Base-by-base conservation (phyloP, 805 yeast genomes). In the Metschnikowia kunwiensis region DNA sequence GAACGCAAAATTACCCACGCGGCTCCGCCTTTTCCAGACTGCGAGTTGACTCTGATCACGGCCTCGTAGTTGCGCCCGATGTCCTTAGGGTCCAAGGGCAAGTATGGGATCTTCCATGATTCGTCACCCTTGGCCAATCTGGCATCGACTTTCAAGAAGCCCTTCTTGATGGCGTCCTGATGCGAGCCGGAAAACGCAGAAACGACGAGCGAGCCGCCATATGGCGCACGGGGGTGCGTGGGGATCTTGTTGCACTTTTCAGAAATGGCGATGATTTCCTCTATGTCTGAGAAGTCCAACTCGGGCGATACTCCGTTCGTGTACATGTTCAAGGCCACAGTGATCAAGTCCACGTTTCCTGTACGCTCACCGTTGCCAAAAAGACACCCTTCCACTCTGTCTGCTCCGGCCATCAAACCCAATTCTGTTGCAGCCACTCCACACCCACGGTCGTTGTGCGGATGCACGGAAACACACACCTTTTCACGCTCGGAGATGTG, bases 1-100 rank as follows among this genome's bases (percentile, higher is more conserved):
- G 83, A 68, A 63, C 85, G 72, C 54, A 80, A 73, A 44, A 82
- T 72, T 38, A 82, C 78, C 91, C 91, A 82, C 15, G 89, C 86
- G 30, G 89, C 86, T 61, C 91, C 91, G 56, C 91, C 91, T 61
- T 82, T 82, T 60, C 91, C 91, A n/a, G 86, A 79, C 65, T 82
- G 91, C 15, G 91, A 82, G 65, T 82, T 82, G 53, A 82, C 89
- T 69, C 91, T 73, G 55, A 82, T 82, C 40, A 82, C 85, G 36
- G 88, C 89, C 65, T 82, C 91, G 59, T 82, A 82, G 50, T 74
- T 81, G 68, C 87, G 73, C 38, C 91, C 91, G 49, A 82, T 78
- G 59, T 82, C 91, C 61, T 79, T 72, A 51, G 91, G 91, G 66
- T 82, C 91, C 58, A 82, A 71, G 42, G 91, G 88, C 54, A 82